Evolutionary conservation across 169 alveolate genomes (phyloP), one percentile per base, ranked within the genome.

Genomic region (Babesia bovis): DNA sequence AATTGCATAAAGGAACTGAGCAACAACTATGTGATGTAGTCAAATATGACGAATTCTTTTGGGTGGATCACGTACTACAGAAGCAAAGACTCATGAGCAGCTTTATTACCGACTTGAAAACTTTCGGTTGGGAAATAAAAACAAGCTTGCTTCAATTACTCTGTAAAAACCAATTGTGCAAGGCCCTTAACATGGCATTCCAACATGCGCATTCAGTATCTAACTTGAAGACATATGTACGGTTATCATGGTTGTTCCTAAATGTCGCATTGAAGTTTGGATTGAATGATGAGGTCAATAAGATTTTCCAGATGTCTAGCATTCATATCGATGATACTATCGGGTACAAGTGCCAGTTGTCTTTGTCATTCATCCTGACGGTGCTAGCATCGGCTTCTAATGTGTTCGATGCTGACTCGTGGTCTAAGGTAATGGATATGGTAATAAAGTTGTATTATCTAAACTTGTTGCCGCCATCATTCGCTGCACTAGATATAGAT

Each of bases 401-500:
- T 44, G 3, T 57, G 51, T 78, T 78, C 36, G 86, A 78, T 44
- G 12, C n/a, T 49, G 30, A 33, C 25, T 78, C 86, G 15, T 78
- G 86, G 86, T 42, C 25, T 30, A 78, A 78, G 76, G 42, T 53
- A 0, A 56, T 78, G 81, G 86, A 78, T 41, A 67, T 57, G 21
- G 60, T 78, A 26, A 60, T 42, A 35, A 66, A 66, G 76, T 52
- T 78, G 32, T 78, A 78, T 45, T 78, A 73, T 35, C 75, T 78
- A 51, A 78, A 78, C 68, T 69, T 78, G 9, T 50, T 78, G n/a
- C 86, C 86, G 35, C 36, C 50, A 32, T 53, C 86, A 36, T 78
- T 78, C 28, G 86, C 82, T 21, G 81, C 86, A 10, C 61, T 78
- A 19, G 86, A 78, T 58, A 50, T 67, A 19, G 86, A 78, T 33